Percentiles rank a stretch among this genome's conserved stretches.
phyloP scores from a whole-genome alignment of 768 basidiomycete genomes.

The Boletellus ananas region DNA sequence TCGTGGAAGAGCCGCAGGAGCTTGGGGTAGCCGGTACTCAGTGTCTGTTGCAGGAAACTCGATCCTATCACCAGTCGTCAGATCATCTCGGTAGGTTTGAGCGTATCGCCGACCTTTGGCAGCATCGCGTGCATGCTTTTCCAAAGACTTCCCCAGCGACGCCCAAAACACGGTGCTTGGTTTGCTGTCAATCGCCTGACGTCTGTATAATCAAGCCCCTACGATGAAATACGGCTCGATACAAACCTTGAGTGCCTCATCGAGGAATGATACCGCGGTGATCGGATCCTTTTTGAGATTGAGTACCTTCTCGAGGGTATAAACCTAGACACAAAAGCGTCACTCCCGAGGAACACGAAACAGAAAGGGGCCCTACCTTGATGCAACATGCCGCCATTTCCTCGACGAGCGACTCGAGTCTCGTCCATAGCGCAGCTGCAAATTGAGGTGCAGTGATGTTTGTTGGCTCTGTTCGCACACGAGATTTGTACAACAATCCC shows the following conservation, averaged over 20 bases:
- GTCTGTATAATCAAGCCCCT: slow-evolving; percentile 1
- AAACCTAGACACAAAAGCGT: slow-evolving; percentile 53
- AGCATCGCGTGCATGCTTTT: slow-evolving; percentile 77
- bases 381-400: slow-evolving; percentile 90
- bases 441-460: slow-evolving; percentile 85
- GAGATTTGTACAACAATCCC: slow-evolving; percentile 70
- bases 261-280: slow-evolving; percentile 76
- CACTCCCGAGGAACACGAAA: neutral
- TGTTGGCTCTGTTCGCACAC: slow-evolving; percentile 88
- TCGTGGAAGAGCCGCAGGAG: slow-evolving; percentile 91
- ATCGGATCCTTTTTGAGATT: slow-evolving; percentile 80
- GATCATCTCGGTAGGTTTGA: neutral
- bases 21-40: slow-evolving; percentile 82
- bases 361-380: slow-evolving; percentile 48
- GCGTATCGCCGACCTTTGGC: slow-evolving; percentile 55
- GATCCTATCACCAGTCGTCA: slow-evolving; percentile 53
- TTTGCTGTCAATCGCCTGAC: slow-evolving; percentile 82
- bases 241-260: slow-evolving; percentile 87
- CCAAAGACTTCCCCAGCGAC: slow-evolving; percentile 72
- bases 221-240: neutral
- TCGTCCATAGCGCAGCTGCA: slow-evolving; percentile 48
- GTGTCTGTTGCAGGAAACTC: slow-evolving; percentile 84
- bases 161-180: slow-evolving; percentile 93
- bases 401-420: slow-evolving; percentile 74
- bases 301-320: slow-evolving; percentile 92